phyloP scores from a whole-genome alignment of 805 yeast genomes.

The Yarrowia hollandica region DNA sequence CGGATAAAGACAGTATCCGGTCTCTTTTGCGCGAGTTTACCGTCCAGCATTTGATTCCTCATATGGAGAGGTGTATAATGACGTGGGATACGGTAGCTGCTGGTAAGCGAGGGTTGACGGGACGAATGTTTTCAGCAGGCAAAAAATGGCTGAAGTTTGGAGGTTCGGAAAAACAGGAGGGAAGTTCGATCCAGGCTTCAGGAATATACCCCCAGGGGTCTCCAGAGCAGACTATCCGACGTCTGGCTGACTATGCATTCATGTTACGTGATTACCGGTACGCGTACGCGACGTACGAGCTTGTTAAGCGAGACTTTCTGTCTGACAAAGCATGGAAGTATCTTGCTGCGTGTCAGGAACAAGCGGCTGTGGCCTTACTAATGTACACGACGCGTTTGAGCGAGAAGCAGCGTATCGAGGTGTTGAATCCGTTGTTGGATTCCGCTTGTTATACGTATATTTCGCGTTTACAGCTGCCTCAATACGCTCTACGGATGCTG shows the following conservation, averaged over 20 bases:
- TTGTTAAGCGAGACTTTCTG: slow-evolving; percentile 72
- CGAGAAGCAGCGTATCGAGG: slow-evolving; percentile 53
- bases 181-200: slow-evolving; percentile 3
- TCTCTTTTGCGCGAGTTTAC: slow-evolving; percentile 51
- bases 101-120: slow-evolving; percentile 74
- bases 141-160: slow-evolving; percentile 44
- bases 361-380: slow-evolving; percentile 72
- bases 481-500: slow-evolving; percentile 69
- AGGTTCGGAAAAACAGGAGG: slow-evolving; percentile 4
- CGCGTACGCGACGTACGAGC: slow-evolving; percentile 80
- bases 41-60: slow-evolving; percentile 62
- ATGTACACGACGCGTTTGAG: slow-evolving; percentile 48
- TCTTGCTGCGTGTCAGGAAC: slow-evolving; percentile 83
- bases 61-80: slow-evolving; percentile 78
- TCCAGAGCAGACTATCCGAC: slow-evolving; percentile 72
- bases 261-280: slow-evolving; percentile 86
- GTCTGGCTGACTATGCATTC: slow-evolving; percentile 88
- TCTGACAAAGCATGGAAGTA: slow-evolving; percentile 78
- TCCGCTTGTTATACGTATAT: slow-evolving; percentile 71
- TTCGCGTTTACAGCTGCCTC: slow-evolving; percentile 66
- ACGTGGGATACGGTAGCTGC: slow-evolving; percentile 80
- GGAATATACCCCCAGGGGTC: slow-evolving; percentile 63
- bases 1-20: slow-evolving; percentile 47
- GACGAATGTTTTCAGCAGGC: slow-evolving; percentile 67
- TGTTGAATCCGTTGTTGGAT: slow-evolving; percentile 63